Percentiles rank a stretch among this genome's conserved stretches.
These are phyloP conservation scores for Russula foetens DNA, from an alignment of 768 basidiomycete genomes.

Conservation along the genomic window DNA sequence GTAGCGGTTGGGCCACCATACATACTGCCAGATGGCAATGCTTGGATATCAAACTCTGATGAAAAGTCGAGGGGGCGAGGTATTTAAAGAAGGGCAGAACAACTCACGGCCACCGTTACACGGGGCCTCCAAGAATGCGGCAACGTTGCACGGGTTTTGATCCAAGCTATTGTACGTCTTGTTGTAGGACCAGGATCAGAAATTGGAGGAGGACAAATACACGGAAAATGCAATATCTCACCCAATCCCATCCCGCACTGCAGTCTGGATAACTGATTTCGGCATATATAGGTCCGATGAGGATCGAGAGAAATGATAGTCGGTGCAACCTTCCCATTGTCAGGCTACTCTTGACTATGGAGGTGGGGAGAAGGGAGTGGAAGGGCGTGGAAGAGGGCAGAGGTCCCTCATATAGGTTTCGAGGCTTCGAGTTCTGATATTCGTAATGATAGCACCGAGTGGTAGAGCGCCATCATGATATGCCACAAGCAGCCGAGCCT, in stretches of 20 bases:
- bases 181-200: background rate
- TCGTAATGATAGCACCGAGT: too few species aligned
- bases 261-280: constrained; percentile 4
- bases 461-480: too few species aligned
- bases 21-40: background rate
- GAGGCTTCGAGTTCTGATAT: too few species aligned
- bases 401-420: background rate
- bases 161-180: constrained; percentile 1
- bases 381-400: background rate
- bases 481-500: too few species aligned
- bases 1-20: too few species aligned
- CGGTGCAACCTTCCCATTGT: background rate
- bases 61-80: background rate
- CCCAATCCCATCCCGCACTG: constrained; percentile 2
- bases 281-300: background rate
- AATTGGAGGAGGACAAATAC: background rate
- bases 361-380: background rate
- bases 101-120: constrained; percentile 4
- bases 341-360: background rate
- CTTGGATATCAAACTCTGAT: background rate
- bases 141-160: constrained; percentile 7
- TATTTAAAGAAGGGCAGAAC: background rate
- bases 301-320: background rate
- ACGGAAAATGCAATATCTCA: background rate
- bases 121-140: background rate